phyloP scores from a whole-genome alignment of 495 filamentous ascomycete genomes.

The Platismatia glauca region DNA sequence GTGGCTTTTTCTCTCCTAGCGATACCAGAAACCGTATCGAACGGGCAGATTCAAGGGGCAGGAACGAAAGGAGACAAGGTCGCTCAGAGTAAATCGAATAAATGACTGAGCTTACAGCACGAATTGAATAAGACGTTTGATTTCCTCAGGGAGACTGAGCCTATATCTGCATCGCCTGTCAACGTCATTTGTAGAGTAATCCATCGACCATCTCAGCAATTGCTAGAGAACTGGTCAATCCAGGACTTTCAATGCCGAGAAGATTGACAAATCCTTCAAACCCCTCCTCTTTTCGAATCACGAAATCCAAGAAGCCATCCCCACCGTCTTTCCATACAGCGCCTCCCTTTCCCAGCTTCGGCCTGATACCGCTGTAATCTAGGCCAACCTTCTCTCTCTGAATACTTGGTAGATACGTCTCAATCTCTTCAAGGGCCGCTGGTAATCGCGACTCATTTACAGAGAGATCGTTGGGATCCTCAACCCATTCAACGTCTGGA shows the following conservation, averaged over 20 bases:
- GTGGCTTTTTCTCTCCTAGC: background rate
- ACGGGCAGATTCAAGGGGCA: background rate
- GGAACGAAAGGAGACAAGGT: background rate
- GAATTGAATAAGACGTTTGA: background rate
- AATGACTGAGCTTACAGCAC: background rate
- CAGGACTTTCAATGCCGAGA: slow-evolving; percentile 90
- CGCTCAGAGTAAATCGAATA: background rate
- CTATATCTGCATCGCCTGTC: background rate
- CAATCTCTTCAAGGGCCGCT: slow-evolving; percentile 65
- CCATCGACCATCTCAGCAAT: slow-evolving; percentile 76
- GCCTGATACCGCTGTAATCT: slow-evolving; percentile 86
- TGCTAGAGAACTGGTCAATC: slow-evolving; percentile 79
- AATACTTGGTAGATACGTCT: slow-evolving; percentile 66
- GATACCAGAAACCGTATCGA: background rate
- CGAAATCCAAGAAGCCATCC: slow-evolving; percentile 72
- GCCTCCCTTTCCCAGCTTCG: slow-evolving; percentile 61
- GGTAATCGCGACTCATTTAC: slow-evolving; percentile 48
- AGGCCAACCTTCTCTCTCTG: slow-evolving; percentile 56
- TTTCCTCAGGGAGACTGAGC: too few species aligned
- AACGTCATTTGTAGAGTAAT: slow-evolving; percentile 52
- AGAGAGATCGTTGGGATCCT: slow-evolving; percentile 47
- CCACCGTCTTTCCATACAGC: slow-evolving; percentile 50
- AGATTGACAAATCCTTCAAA: slow-evolving; percentile 84
- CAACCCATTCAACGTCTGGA: slow-evolving; percentile 91
- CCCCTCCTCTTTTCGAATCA: slow-evolving; percentile 72